Percentiles rank a stretch among this genome's conserved stretches.
These are phyloP conservation scores for Cyclotella atomus DNA, from an alignment of 108 stramenopile species.

Conservation along the genomic window DNA sequence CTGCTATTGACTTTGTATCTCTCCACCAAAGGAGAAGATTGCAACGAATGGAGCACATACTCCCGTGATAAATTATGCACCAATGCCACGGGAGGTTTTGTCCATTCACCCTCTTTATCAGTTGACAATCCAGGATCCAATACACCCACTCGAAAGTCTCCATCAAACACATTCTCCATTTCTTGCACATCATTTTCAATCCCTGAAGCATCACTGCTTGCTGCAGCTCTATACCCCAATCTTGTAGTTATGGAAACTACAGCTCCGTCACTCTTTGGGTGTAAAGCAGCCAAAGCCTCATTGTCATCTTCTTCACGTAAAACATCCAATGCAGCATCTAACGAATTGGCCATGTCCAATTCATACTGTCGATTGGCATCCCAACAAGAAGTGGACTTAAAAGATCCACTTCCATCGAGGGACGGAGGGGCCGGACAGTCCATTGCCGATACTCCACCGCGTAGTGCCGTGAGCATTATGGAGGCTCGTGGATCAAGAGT, in stretches of 20 bases:
- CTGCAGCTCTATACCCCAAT: conserved; percentile 73
- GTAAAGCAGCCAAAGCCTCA: conserved; percentile 8
- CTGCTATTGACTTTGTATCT: conserved; percentile 38
- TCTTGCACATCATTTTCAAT: conserved; percentile 21
- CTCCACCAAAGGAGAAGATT: conserved; percentile 59
- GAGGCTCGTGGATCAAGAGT: conserved; percentile 19
- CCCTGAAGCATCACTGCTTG: neutral
- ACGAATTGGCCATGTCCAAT: conserved; percentile 5
- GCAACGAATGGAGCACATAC: conserved; percentile 55
- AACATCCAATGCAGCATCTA: conserved; percentile 21
- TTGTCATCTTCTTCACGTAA: conserved; percentile 22
- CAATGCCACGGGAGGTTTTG: conserved; percentile 26
- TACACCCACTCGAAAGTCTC: conserved; percentile 36
- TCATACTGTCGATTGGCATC: conserved; percentile 28
- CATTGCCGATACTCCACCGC: conserved; percentile 21
- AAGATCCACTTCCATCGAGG: conserved; percentile 7
- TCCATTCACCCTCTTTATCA: neutral
- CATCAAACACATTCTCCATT: conserved; percentile 33
- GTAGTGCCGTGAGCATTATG: conserved; percentile 33
- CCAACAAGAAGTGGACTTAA: conserved; percentile 18
- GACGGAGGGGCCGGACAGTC: conserved; percentile 38
- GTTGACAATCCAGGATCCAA: conserved; percentile 20
- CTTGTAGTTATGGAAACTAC: conserved; percentile 51
- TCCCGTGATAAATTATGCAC: conserved; percentile 60
- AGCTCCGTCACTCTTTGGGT: neutral